Evolutionary conservation across 2,329 filamentous ascomycete species (phyloP), one percentile per base, ranked within the genome.

Genomic region (Ceratocystis ficicola): DNA sequence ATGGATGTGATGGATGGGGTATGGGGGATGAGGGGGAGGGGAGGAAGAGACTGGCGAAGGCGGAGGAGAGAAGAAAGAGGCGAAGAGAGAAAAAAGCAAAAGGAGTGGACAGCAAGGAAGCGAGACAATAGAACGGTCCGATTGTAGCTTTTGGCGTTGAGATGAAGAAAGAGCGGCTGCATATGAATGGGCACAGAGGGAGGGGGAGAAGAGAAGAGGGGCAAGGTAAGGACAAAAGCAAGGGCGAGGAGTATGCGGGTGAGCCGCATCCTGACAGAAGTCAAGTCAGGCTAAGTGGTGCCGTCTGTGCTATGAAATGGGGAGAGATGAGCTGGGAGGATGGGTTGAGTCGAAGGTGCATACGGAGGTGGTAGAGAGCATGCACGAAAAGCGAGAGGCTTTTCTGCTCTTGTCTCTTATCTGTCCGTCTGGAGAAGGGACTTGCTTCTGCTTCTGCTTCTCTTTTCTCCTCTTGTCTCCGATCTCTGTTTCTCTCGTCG

Each of bases 231-330:
- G 15, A 7, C 20, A n/a, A 22, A 20, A n/a, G 5, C 7, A 22
- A 22, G 17, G 48, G n/a, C 1, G 48, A 15, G 48, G 48, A 5
- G 48, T 25, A 25, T 10, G 25, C 22, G 48, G 55, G 28, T 59
- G 55, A 59, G 55, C 55, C 25, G 55, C 55, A 59, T 59, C 55
- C 55, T 59, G 15, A 59, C n/a, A 57, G 52, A 57, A 57, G 28
- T 17, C 3, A 28, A 28, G 48, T 8, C 22, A 25, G 36, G 36
- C 36, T 10, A 41, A 41, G 36, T 41, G 36, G 36, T 41, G 36
- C 10, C n/a, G 48, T 52, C 48, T 52, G 48, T 57, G 22, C 15
- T 12, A 28, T 20, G 20, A 8, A 50, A 50, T 50, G 52, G 52
- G 10, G 28, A 28, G 30, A 25, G 52, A 28, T 12, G 28, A 10